Base-by-base conservation (phyloP, 2,329 filamentous ascomycete genomes). In the Verticillium zaregamsianum region DNA sequence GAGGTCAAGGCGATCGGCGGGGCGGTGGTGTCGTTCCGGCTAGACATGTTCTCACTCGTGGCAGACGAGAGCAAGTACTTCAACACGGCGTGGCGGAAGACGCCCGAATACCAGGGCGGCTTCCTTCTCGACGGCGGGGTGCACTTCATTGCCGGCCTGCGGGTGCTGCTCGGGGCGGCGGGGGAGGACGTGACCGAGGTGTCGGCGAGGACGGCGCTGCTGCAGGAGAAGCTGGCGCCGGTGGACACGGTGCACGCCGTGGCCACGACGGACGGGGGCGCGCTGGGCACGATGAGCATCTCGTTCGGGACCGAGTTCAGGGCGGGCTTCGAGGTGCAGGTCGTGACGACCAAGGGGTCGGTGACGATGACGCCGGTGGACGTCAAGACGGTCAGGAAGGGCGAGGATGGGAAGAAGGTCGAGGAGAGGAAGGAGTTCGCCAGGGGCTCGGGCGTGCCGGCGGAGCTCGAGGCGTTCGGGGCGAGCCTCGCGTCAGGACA, bases 81-180 rank as follows among this genome's bases (percentile, higher is more conserved):
- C 66, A 76, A 80, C 57, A 86, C 83, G 3, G 66, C 76, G 31
- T 85, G 90, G 91, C 86, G 91, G 60, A 89, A 88, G 72, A 82
- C 77, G 61, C 90, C 90, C 1, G 79, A 83, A 59, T 85, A 91
- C 70, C 90, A 92, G 73, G 91, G 90, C 60, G 90, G 91, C 0
- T 93, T 92, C 71, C 72, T 93, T 60, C 83, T 93, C 2, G 90
- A 93, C 69, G 89, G 86, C 15, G 90, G 91, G 54, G 89, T 93
- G 31, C 91, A 93, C 73, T 88, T 85, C 63, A 78, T 87, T 7
- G 90, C 90, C 8, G 86, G 76, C 0, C 80, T 88, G 58, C 79
- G 90, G 17, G 72, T 84, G 35, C 70, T 93, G 52, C 76, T 92
- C 2, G 77, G 79, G 20, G 64, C 74, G 0, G 76, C 77, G 4